phyloP scores from a whole-genome alignment of 768 basidiomycete genomes.

The Hygrophorus pudorinus region DNA sequence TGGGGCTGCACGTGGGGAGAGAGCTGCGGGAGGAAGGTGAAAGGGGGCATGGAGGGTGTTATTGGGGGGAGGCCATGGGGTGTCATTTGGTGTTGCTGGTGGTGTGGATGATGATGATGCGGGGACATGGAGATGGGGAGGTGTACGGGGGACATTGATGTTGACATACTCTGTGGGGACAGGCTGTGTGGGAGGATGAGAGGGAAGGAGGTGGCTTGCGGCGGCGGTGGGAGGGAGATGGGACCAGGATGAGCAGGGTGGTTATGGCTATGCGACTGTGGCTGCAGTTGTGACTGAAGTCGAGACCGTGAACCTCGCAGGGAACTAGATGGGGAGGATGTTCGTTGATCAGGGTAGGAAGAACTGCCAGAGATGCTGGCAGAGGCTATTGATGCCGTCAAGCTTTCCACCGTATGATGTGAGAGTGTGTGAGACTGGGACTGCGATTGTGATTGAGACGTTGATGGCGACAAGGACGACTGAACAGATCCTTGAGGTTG shows the following conservation, averaged over 20 bases:
- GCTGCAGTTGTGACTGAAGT: too few species aligned
- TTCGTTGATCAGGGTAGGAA: too few species aligned
- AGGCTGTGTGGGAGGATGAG: conserved; percentile 18
- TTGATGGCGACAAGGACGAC: background rate
- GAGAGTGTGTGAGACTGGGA: too few species aligned
- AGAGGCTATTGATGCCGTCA: too few species aligned
- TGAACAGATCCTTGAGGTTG: conserved; percentile 1
- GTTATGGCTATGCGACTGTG: conserved; percentile 14
- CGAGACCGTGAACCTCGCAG: too few species aligned
- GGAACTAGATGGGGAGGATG: too few species aligned
- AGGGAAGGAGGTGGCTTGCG: conserved; percentile 25
- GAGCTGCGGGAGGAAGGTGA: conserved; percentile 62
- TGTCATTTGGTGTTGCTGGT: conserved; percentile 43
- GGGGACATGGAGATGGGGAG: conserved; percentile 25
- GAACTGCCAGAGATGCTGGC: too few species aligned
- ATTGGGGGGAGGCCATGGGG: conserved; percentile 84
- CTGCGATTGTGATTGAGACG: background rate
- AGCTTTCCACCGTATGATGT: too few species aligned
- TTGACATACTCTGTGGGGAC: conserved; percentile 17
- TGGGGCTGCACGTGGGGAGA: conserved; percentile 10
- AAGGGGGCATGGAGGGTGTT: conserved; percentile 96
- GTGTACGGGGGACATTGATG: conserved; percentile 18
- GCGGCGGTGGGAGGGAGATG: conserved; percentile 58
- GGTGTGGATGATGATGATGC: conserved; percentile 29
- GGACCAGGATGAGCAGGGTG: conserved; percentile 62